Base-by-base conservation (phyloP, 768 basidiomycete genomes). In the Tulasnella sp. region DNA sequence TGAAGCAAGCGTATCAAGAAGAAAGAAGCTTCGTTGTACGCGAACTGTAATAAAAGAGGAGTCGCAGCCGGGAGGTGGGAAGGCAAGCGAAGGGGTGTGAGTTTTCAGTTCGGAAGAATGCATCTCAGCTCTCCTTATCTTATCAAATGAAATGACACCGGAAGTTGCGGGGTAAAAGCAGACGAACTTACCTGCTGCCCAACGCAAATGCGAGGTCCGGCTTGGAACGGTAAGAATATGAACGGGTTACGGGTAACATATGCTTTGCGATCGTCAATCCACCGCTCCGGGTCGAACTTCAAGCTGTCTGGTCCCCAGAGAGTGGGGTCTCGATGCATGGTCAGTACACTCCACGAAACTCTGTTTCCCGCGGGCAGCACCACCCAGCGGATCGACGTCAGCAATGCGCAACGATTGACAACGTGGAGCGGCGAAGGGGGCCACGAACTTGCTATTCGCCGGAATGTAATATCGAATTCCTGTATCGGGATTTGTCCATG, bases 291-390 rank as follows among this genome's bases (percentile, higher is more conserved):
- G 71, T 89, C 85, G 78, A 92, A 94, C n/a, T 83, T 83, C 76
- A 91, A 84, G 0, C 91, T 90, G 74, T 92, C 90, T 0, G 81
- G 76, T 2, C 92, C 92, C 92, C 92, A 94, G 0, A 91, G 80
- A 17, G 81, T 37, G 36, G 67, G 35, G 40, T 44, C 62, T 26
- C 71, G 62, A 68, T 64, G 52, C 62, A 72, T 39, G 0, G 36
- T 39, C 32, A 52, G 44, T 5, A 62, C 39, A 44, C 64, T 41
- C 22, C 36, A 47, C 36, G 36, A 42, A 52, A 62, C 44, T 52
- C 69, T 70, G 36, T 29, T 35, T 29, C 40, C 52, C 52, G 26
- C 52, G 52, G 26, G 16, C 52, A 16, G 26, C 47, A 52, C 26
- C 47, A n/a, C n/a, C n/a, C n/a, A n/a, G 47, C n/a, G 16, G 26